Evolutionary conservation across 495 filamentous ascomycete species (phyloP).

Genomic region (Neurospora sp.): DNA sequence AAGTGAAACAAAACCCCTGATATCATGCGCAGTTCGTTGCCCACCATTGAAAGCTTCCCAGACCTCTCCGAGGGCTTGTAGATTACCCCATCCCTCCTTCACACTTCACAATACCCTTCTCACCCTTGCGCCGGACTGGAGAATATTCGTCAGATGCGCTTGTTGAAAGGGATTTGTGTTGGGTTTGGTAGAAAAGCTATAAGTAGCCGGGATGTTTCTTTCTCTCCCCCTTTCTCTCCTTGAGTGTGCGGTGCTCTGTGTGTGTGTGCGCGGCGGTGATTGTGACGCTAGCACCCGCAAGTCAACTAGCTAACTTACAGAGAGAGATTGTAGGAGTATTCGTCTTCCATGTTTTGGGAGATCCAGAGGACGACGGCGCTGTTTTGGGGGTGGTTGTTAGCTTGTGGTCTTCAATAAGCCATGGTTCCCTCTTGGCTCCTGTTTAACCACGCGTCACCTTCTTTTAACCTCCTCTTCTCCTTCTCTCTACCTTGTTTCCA

Average conservation of each 20-base stretch:
- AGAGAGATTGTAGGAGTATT: conserved; percentile 92
- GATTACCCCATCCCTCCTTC: too few relatives aligned
- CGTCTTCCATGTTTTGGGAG: conserved; percentile 97
- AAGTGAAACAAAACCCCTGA: not conserved
- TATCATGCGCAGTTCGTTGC: not conserved
- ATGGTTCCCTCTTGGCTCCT: not conserved
- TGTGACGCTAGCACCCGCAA: too few relatives aligned
- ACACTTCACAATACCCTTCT: not conserved
- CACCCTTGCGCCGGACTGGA: too few relatives aligned
- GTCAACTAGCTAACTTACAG: conserved; percentile 39
- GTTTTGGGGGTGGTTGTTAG: not conserved
- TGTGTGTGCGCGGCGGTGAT: too few relatives aligned
- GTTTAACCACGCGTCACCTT: not conserved
- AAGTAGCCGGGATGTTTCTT: not conserved
- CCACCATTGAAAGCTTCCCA: too few relatives aligned
- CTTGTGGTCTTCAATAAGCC: not conserved
- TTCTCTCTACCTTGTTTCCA: too few relatives aligned
- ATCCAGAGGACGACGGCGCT: conserved; percentile 57
- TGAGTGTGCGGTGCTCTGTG: too few relatives aligned
- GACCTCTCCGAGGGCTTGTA: too few relatives aligned
- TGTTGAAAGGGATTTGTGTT: too few relatives aligned
- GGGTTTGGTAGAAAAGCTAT: too few relatives aligned
- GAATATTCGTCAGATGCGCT: not conserved
- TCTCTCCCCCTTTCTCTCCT: too few relatives aligned
- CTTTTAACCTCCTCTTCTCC: not conserved